A percentile compares a stretch with the other conserved stretches of the same genome.
Conservation (phyloP, 148 eudicot species). For the Polygonum maritimum region DNA sequence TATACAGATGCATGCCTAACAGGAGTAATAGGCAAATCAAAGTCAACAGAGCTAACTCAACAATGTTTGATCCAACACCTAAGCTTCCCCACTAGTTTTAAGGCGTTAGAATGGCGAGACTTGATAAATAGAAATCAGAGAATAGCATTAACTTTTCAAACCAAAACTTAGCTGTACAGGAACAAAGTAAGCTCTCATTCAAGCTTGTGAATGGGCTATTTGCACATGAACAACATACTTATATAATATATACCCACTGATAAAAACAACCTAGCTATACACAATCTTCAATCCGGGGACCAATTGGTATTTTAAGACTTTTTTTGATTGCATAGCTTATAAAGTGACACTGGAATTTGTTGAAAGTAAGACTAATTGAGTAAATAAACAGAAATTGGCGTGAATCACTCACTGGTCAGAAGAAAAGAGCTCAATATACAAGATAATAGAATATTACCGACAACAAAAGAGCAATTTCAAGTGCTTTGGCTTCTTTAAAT, state of each 20-base stretch:
- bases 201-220: background rate
- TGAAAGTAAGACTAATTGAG: background rate
- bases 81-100: background rate
- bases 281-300: too few relatives aligned
- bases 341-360: background rate
- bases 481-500: constrained; percentile 74
- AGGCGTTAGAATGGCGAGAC: background rate
- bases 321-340: background rate
- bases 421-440: background rate
- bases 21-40: too few relatives aligned
- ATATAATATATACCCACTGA: background rate
- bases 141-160: background rate
- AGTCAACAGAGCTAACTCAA: background rate
- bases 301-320: too few relatives aligned
- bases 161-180: background rate
- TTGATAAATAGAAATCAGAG: background rate
- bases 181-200: background rate
- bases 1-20: too few relatives aligned
- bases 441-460: constrained; percentile 38
- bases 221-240: background rate
- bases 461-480: constrained; percentile 73
- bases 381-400: background rate
- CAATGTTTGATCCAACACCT: background rate
- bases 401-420: background rate
- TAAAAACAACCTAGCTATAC: background rate